phyloP scores from a whole-genome alignment of 208 protist species.

The Porcisia deanei region DNA sequence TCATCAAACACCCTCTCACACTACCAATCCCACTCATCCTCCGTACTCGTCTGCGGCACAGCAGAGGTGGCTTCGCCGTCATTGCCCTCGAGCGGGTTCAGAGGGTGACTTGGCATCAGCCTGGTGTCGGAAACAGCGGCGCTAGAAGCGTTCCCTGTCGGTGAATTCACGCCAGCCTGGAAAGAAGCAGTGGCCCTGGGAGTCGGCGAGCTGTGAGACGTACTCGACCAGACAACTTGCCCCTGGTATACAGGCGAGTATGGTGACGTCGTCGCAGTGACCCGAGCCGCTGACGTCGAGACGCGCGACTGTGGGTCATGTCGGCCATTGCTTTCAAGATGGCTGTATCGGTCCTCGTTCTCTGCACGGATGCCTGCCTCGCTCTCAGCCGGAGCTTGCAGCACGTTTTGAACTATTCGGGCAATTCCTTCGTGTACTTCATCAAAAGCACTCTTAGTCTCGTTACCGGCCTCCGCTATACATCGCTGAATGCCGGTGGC shows the following conservation, averaged over 20 bases:
- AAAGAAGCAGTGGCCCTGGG: neutral
- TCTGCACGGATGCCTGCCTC: neutral
- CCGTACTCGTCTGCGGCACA: constrained; percentile 15
- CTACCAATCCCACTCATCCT: constrained; percentile 57
- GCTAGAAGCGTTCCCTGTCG: neutral
- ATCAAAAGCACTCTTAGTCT: neutral
- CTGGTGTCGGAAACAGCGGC: neutral
- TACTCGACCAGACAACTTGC: constrained; percentile 3
- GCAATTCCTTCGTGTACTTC: constrained; percentile 47
- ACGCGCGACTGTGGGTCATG: neutral
- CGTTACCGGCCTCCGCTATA: constrained; percentile 23
- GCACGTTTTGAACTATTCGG: constrained; percentile 43
- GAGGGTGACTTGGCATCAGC: neutral
- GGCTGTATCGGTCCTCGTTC: constrained; percentile 20
- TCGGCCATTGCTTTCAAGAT: constrained; percentile 29
- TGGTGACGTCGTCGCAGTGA: neutral
- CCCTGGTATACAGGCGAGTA: constrained; percentile 18
- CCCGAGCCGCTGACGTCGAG: neutral
- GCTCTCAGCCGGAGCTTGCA: constrained; percentile 31
- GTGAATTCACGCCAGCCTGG: neutral
- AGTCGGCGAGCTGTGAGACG: neutral
- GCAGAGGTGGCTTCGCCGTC: neutral
- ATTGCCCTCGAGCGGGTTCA: constrained; percentile 12
- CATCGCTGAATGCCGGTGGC: constrained; percentile 52
- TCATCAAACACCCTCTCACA: neutral